phyloP scores from a whole-genome alignment of 306 rosid species.

The Inga leiocalycina region DNA sequence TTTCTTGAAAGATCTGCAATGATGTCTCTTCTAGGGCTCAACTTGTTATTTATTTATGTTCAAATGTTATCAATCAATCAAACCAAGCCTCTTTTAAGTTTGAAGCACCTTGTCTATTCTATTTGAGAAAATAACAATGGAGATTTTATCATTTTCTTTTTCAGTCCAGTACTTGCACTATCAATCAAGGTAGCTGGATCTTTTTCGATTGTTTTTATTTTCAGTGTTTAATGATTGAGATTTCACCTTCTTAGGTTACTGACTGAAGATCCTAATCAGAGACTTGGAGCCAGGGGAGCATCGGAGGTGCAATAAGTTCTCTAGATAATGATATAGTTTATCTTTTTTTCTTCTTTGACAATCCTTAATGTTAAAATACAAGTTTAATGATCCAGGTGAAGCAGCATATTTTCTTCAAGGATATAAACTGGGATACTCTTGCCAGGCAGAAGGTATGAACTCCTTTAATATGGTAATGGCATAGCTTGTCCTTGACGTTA shows the following conservation, averaged over 20 bases:
- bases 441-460: slow-evolving; percentile 89
- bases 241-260: slow-evolving; percentile 61
- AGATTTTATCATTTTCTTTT: slow-evolving; percentile 11
- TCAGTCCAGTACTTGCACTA: not conserved
- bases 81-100: not conserved
- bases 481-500: not conserved
- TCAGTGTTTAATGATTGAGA: slow-evolving; percentile 30
- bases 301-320: slow-evolving; percentile 69
- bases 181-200: slow-evolving; percentile 9
- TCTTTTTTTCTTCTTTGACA: slow-evolving; percentile 4
- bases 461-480: not conserved
- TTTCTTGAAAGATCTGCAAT: not conserved
- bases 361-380: slow-evolving; percentile 19
- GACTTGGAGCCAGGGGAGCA: slow-evolving; percentile 97
- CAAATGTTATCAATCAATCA: not conserved
- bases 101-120: not conserved
- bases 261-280: slow-evolving; percentile 95
- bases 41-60: not conserved
- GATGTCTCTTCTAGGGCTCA: not conserved
- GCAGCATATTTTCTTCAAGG: slow-evolving; percentile 90
- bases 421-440: slow-evolving; percentile 98
- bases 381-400: slow-evolving; percentile 70
- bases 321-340: slow-evolving; percentile 9
- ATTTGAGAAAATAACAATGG: not conserved
- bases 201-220: not conserved